Base-by-base conservation (phyloP, 352 stramenopile genomes). In the Globisporangium abappressorium region DNA sequence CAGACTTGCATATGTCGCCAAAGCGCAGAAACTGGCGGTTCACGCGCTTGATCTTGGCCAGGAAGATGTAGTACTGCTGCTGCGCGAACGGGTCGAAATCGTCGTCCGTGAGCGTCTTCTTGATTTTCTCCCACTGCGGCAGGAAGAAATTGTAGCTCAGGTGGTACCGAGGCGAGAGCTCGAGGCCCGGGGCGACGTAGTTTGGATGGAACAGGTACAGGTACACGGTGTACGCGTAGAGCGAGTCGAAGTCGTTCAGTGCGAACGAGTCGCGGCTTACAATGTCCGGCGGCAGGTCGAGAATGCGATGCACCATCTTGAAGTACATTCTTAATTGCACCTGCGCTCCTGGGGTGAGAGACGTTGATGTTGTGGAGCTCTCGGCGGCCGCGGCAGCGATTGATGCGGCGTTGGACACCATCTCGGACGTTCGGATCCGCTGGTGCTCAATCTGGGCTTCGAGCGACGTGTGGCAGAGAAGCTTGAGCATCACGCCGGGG, bases 291-390 rank as follows among this genome's bases (percentile, higher is more conserved):
- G 83, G 79, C 1, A 94, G 71, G 51, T 82, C 76, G 9, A 91
- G 62, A 34, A 84, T 68, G 0, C 70, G 71, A n/a, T 74, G 71
- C 1, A 77, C 75, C 26, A 93, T 78, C 62, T 87, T 88, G 53
- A 93, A 92, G 68, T 92, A 94, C 8, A 80, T 74, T n/a, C 85
- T 77, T 11, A 91, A 71, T 57, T 94, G 86, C 1, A 85, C 33
- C 66, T 88, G 82, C 0, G 81, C 84, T 3, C 72, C 78, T 11
- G 75, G 70, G 0, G 84, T 83, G 14, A 91, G 70, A 3, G 70
- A 84, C 12, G 84, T 91, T 0, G 82, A 72, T 2, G 75, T 84
- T 0, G 81, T 88, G 24, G 80, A 87, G 36, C 72, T 87, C 51
- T 91, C 81, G 8, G 72, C 64, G 18, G 51, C 51, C 20, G 78